Evolutionary conservation across 2,329 filamentous ascomycete genomes (phyloP), one percentile per base, ranked within the genome.

Genomic region (Cercospora citrullina): DNA sequence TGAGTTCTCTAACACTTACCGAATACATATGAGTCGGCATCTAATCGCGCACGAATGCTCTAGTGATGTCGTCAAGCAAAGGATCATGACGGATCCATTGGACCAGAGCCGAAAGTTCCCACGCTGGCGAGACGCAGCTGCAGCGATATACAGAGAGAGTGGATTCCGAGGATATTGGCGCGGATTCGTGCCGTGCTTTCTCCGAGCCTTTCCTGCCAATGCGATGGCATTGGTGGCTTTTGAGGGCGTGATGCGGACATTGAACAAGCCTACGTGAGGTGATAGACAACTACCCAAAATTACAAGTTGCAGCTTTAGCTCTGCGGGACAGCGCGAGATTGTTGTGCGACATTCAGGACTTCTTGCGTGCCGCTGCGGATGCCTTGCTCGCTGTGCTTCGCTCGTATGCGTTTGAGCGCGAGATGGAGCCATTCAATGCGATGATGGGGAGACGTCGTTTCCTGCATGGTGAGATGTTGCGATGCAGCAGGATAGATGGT

Each of bases 201-300:
- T 98, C 77, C 85, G 95, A 72, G 95, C 95, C 3, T 98, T 98
- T 79, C 95, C 95, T 14, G 94, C 95, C 26, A 98, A 98, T 83
- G 95, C 94, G 0, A 91, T 95, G 87, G 94, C 95, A 1, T 81
- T 98, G 77, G 89, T 97, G 64, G 94, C 91, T 30, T 98, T 98
- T 84, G 95, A 99, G 80, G 92, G 90, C 2, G 91, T 95, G 16
- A 78, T 80, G 77, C 72, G 78, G 66, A 68, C 69, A 51, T 65
- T 77, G 64, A 72, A 76, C 53, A 33, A 68, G 39, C n/a, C n/a
- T 21, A 51, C 53, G 36, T 53, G 28, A 55, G 18, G 10, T 23
- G 33, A 30, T 58, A 30, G 53, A 33, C 16, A 26, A 58, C 9
- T 14, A 30, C 23, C 26, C 53, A 30, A 30, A 23, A 58, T 31